Conservation (phyloP, 1,284 basidiomycete species). For the Puccinia polysora region DNA sequence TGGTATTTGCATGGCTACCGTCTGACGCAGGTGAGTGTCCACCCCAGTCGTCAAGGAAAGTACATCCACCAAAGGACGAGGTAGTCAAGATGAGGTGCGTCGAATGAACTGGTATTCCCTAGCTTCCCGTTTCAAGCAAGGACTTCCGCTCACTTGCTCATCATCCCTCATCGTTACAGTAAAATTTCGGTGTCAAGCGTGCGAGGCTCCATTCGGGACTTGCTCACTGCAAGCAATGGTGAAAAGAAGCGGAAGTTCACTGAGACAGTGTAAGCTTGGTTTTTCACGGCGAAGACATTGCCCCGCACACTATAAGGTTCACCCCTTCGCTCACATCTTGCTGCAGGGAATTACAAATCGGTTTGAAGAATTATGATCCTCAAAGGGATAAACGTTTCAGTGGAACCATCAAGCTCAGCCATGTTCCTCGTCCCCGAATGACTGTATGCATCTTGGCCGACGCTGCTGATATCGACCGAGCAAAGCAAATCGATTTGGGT, state of each 20-base stretch:
- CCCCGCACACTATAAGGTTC: too few species aligned
- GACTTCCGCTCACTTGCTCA: neutral
- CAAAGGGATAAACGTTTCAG: constrained; percentile 62
- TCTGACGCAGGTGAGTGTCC: too few species aligned
- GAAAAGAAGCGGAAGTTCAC: constrained; percentile 77
- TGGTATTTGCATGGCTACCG: neutral
- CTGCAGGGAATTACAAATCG: constrained; percentile 83
- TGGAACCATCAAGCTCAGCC: constrained; percentile 67
- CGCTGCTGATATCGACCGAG: constrained; percentile 96
- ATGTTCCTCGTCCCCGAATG: constrained; percentile 97
- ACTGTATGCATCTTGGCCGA: constrained; percentile 99
- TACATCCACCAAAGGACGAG: constrained; percentile 3
- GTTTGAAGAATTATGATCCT: constrained; percentile 97
- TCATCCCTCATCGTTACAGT: constrained; percentile 1
- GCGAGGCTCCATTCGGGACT: constrained; percentile 87
- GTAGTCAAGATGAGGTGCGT: constrained; percentile 11
- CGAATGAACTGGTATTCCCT: too few species aligned
- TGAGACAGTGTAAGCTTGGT: constrained; percentile 61
- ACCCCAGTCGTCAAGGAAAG: neutral
- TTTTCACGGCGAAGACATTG: neutral
- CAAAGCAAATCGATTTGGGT: constrained; percentile 88
- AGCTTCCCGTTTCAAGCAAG: neutral
- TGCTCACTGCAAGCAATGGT: constrained; percentile 73
- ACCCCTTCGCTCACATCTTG: neutral
- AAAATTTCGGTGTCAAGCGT: constrained; percentile 98